phyloP scores from a whole-genome alignment of 768 basidiomycete species.

The Mycena amicta region DNA sequence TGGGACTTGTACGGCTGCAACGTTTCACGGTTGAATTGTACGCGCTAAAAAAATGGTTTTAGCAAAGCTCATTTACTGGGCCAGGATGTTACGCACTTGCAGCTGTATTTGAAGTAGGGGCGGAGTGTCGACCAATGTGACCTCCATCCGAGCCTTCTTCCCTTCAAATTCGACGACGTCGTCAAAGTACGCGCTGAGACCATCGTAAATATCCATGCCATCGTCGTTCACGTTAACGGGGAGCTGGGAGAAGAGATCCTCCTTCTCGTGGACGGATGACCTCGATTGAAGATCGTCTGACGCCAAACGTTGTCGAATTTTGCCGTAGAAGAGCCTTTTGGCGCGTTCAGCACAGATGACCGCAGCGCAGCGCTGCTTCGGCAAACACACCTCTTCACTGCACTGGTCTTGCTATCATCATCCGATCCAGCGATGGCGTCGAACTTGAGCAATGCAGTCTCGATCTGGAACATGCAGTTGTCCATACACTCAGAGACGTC shows the following conservation, averaged over 20 bases:
- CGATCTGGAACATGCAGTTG: constrained; percentile 98
- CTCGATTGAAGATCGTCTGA: constrained; percentile 41
- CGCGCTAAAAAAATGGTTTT: constrained; percentile 56
- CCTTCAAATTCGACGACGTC: constrained; percentile 88
- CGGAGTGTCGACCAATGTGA: constrained; percentile 83
- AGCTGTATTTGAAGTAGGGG: constrained; percentile 94
- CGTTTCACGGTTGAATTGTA: constrained; percentile 92
- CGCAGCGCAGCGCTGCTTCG: neutral
- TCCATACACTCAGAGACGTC: constrained; percentile 99
- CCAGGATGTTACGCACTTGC: constrained; percentile 57
- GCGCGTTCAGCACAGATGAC: neutral
- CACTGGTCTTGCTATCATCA: constrained; percentile 61
- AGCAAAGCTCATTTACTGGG: neutral
- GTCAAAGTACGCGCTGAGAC: constrained; percentile 88
- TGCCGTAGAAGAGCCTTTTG: constrained; percentile 80
- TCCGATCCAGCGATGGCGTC: constrained; percentile 48
- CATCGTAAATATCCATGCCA: constrained; percentile 91
- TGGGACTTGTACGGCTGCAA: constrained; percentile 95
- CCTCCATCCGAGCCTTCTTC: constrained; percentile 84
- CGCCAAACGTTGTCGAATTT: constrained; percentile 59
- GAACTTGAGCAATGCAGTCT: constrained; percentile 85
- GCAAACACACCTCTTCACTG: constrained; percentile 82
- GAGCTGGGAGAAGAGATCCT: constrained; percentile 91
- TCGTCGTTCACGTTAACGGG: constrained; percentile 92
- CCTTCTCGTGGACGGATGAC: constrained; percentile 75